Evolutionary conservation across 352 stramenopile genomes (phyloP), one percentile per base, ranked within the genome.

Genomic region (Globisporangium paroecandrum): DNA sequence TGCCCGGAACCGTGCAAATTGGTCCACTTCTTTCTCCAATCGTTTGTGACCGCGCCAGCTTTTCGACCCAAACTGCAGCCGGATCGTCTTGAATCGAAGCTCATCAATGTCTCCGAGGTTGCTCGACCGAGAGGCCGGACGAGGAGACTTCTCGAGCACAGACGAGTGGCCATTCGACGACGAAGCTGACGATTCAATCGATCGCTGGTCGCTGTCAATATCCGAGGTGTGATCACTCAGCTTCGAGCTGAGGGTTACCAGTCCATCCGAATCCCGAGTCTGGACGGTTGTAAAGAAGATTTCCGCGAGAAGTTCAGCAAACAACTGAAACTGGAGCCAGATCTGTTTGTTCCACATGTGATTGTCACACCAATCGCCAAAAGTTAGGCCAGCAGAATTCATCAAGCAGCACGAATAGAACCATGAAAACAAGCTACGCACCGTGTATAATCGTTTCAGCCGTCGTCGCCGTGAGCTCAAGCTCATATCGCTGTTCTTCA

Each of bases 321-420:
- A 93, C 24, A 89, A 47, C 58, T 91, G 79, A 55, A 93, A 93
- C 61, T 93, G 85, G 4, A 91, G 58, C 83, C 82, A 93, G 47
- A 91, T 90, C 85, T 93, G 64, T 18, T 7, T 58, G 27, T 57
- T 13, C 55, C 55, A 47, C 20, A n/a, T 20, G 18, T 24, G 6
- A 51, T 24, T 46, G 29, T 20, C n/a, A 59, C 22, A 59, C 24
- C 12, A 61, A n/a, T 56, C 41, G 18, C 22, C 22, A 51, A 20
- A 51, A 22, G 18, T n/a, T 15, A 51, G 43, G 9, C 43, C 43
- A 8, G 24, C 43, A 51, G 43, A 51, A 51, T 32, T 32, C 29
- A 32, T 8, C 43, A 51, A 51, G 22, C 43, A 51, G 43, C 43
- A 49, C 18, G 43, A 4, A 24, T 49, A 49, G 20, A 49, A 49